Base-by-base conservation (phyloP, 495 filamentous ascomycete genomes). In the Rhizodiscina lignyota region DNA sequence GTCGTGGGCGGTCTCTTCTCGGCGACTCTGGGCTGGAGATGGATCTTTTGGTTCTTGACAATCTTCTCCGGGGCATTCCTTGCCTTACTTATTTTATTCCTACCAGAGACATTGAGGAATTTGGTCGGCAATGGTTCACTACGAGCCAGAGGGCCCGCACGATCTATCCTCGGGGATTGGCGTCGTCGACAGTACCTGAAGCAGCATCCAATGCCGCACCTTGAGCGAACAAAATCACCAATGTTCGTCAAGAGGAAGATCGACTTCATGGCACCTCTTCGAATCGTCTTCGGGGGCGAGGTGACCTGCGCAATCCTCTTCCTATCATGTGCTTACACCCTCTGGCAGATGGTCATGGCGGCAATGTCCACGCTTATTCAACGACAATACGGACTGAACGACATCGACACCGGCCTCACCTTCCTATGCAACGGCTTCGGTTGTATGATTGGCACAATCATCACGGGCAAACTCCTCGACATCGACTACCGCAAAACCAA, bases 171-270 rank as follows among this genome's bases (percentile, higher is more conserved):
- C n/a, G n/a, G n/a, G n/a, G n/a, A n/a, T 34, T 28, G 26, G 27
- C 36, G 26, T 13, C 18, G 13, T 6, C 26, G 37, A 4, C 30
- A n/a, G 1, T 10, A 47, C 19, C 60, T 59, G 32, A 56, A 62
- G 30, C 33, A 52, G 23, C 39, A 45, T 4, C 37, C 47, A 2
- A 21, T 40, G 4, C 55, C 59, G 2, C 66, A 75, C 21, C 81
- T 79, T 0, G 84, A 86, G 36, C 80, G 82, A 0, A 49, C 83
- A 18, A 63, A 71, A 18, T 73, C 75, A 0, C 58, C 86, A 1
- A 54, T 59, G n/a, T 67, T 84, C 17, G 54, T 80, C 1, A 46
- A 26, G 23, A 58, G 59, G 18, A 36, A 21, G 1, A 51, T 64
- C 33, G 49, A 63, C 24, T 13, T 60, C 3, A 34, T 47, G 0